These are phyloP conservation scores for Gossypium armourianum DNA, from an alignment of 441 rosid genomes.

Conservation along the genomic window DNA sequence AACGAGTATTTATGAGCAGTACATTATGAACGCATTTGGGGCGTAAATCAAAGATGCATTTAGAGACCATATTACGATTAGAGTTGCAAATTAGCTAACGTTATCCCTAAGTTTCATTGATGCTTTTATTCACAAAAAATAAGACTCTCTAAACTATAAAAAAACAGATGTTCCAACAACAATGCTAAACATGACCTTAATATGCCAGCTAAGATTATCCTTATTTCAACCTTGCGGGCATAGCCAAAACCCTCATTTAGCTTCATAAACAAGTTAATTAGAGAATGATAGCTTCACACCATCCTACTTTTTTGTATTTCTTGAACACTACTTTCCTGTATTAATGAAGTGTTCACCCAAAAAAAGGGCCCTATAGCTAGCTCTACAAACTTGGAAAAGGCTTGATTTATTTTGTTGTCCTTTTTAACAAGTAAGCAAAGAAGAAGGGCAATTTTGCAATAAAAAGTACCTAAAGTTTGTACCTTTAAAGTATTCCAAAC, in stretches of 20 bases:
- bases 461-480: neutral
- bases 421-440: neutral
- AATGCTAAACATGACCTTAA: neutral
- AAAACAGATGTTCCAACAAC: neutral
- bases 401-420: neutral
- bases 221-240: neutral
- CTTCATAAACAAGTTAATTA: neutral
- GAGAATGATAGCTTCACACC: neutral
- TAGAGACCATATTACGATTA: neutral
- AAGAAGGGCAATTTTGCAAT: neutral
- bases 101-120: neutral
- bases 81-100: neutral
- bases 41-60: neutral
- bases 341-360: neutral
- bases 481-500: neutral
- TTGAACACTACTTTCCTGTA: neutral
- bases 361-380: neutral
- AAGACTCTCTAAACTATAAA: neutral
- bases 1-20: neutral
- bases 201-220: neutral
- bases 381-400: neutral
- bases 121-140: neutral
- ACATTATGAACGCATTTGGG: neutral
- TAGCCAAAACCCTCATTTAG: neutral
- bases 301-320: neutral